Conservation (phyloP, 2,329 filamentous ascomycete genomes). For the Orbilia quercus region DNA sequence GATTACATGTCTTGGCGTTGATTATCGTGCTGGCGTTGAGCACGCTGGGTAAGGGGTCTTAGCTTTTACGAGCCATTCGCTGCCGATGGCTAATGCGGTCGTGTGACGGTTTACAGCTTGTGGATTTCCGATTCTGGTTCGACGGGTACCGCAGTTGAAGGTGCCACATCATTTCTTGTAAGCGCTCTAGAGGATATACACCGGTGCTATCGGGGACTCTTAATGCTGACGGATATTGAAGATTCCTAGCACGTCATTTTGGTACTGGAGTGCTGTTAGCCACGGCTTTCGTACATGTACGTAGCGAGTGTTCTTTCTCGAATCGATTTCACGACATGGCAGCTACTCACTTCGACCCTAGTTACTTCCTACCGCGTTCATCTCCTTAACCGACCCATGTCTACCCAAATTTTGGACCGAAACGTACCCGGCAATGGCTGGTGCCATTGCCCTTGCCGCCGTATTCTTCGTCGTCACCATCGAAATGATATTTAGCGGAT, state of each 20-base stretch:
- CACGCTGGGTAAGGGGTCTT: conserved; percentile 65
- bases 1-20: conserved; percentile 70
- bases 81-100: conserved; percentile 10
- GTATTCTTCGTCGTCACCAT: conserved; percentile 84
- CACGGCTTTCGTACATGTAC: conserved; percentile 83
- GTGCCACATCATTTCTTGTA: conserved; percentile 68
- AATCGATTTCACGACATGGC: background rate
- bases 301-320: background rate
- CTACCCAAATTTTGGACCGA: conserved; percentile 82
- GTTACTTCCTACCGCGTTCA: conserved; percentile 73
- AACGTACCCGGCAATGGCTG: conserved; percentile 81
- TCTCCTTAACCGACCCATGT: conserved; percentile 72
- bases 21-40: conserved; percentile 70
- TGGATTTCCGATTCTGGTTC: conserved; percentile 72
- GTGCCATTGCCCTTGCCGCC: conserved; percentile 82
- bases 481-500: conserved; percentile 78
- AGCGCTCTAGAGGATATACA: conserved; percentile 27
- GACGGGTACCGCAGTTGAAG: conserved; percentile 71
- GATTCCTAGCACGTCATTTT: conserved; percentile 71
- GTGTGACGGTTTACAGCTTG: conserved; percentile 65
- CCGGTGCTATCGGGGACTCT: background rate
- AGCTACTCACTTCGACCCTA: conserved; percentile 34
- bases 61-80: background rate
- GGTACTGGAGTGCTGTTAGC: conserved; percentile 87
- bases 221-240: conserved; percentile 60